Base-by-base conservation (phyloP, 1,284 basidiomycete species). In the Marasmius tenuissimus region DNA sequence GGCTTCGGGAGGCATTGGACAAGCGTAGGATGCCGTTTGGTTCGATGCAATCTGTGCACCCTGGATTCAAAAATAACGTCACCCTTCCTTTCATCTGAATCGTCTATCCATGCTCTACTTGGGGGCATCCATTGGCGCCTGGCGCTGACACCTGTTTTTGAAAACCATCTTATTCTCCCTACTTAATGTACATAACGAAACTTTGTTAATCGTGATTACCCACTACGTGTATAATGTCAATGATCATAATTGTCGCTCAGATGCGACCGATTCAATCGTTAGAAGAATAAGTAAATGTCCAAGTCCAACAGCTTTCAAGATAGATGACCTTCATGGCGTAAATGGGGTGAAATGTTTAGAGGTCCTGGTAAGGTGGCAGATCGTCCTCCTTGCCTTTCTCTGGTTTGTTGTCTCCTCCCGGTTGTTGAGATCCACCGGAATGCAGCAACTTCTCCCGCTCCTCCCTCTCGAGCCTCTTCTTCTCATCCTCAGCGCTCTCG, bases 301-400 rank as follows among this genome's bases (percentile, higher is more conserved):
- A 47, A 16, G 45, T 47, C 45, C 45, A n/a, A 47, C 8, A 20
- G 16, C 8, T 18, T 47, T 20, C 16, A 47, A 47, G 16, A n/a
- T 47, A n/a, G 9, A 47, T 14, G 20, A 42, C 27, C 27, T 27
- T 27, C 27, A 42, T 14, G 18, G 48, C 10, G 50, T 8, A 51
- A 27, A 51, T 37, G n/a, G 12, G n/a, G 40, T 38, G 11, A n/a
- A 18, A 35, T 18, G 18, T 52, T 79, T 65, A 81, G 60, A 84
- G 70, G 68, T 86, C 87, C 69, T 88, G 80, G 73, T 91, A 91
- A 8, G 88, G 87, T 9, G 88, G 88, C 53, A 86, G 76, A 49
- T 87, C 85, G 0, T 85, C 85, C 39, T 81, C 81, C 20, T 75
- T 78, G 52, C 66, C 69, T 66, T 69, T 72, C 55, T 57, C 65